These are phyloP conservation scores for Colletotrichum sp. DNA, from an alignment of 2,329 filamentous ascomycete genomes.

Conservation along the genomic window DNA sequence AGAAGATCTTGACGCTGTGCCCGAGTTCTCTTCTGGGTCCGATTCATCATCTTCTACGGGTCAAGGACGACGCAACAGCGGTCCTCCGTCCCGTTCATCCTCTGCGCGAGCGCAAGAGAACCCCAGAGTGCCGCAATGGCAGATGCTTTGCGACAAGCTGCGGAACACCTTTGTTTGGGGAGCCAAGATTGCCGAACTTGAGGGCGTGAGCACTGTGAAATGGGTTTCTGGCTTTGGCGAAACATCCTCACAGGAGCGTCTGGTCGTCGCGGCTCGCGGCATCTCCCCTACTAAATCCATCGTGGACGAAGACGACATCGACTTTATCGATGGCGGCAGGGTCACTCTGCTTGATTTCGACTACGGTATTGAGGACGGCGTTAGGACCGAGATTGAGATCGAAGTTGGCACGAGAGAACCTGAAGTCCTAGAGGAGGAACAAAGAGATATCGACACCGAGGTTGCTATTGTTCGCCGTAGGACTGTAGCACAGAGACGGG, in stretches of 20 bases:
- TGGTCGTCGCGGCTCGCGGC: conserved; percentile 77
- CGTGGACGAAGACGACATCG: conserved; percentile 73
- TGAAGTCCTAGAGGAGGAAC: conserved; percentile 75
- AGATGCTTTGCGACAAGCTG: conserved; percentile 69
- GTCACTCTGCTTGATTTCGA: conserved; percentile 78
- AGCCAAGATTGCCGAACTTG: conserved; percentile 66
- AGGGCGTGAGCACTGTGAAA: conserved; percentile 70
- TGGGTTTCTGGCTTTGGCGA: conserved; percentile 68
- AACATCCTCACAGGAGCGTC: conserved; percentile 55
- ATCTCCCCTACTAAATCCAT: conserved; percentile 62
- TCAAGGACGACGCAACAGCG: conserved; percentile 43
- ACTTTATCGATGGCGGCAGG: conserved; percentile 80
- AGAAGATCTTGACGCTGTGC: conserved; percentile 69
- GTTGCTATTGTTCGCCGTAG: conserved; percentile 79
- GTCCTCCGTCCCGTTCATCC: conserved; percentile 44
- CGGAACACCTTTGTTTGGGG: conserved; percentile 76
- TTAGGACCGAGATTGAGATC: conserved; percentile 65
- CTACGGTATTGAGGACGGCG: conserved; percentile 62
- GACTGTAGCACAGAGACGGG: conserved; percentile 70
- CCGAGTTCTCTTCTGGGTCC: conserved; percentile 40
- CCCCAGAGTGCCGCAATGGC: conserved; percentile 66
- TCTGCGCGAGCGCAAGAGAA: conserved; percentile 40
- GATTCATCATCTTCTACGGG: conserved; percentile 30
- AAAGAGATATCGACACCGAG: conserved; percentile 76
- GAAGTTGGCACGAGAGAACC: conserved; percentile 76